Conservation (phyloP, 2,329 filamentous ascomycete genomes). For the Dothideomycetidae sp. region DNA sequence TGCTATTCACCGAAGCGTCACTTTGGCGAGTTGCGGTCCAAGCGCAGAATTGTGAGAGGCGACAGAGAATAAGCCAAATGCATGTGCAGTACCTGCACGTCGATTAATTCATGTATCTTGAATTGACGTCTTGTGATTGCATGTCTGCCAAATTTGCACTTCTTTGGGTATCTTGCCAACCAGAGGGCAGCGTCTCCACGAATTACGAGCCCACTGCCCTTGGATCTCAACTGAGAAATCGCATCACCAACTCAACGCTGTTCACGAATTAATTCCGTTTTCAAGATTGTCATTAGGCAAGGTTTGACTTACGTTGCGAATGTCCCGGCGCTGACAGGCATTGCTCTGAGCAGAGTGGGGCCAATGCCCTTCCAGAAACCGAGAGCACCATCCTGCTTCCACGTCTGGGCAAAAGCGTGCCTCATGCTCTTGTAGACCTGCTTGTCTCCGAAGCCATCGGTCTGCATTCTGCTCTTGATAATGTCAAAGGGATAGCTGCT, state of each 20-base stretch:
- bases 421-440: conserved; percentile 70
- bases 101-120: no score
- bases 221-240: conserved; percentile 25
- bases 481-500: conserved; percentile 92
- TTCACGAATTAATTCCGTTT: conserved; percentile 1
- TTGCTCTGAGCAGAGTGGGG: conserved; percentile 80
- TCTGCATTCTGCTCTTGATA: conserved; percentile 99
- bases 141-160: no score
- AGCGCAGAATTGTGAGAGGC: no score
- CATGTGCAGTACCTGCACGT: no score
- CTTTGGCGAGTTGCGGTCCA: no score
- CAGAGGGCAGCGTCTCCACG: no score
- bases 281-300: neutral
- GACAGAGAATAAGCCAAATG: neutral
- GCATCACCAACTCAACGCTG: conserved; percentile 25
- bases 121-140: no score
- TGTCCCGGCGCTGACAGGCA: conserved; percentile 96
- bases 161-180: no score
- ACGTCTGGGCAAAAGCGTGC: conserved; percentile 78
- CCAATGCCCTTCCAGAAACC: conserved; percentile 94
- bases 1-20: no score
- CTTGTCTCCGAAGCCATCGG: conserved; percentile 66
- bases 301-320: conserved; percentile 54
- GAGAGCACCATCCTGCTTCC: conserved; percentile 55
- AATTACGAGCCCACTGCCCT: no score